Percentiles rank a stretch among this genome's conserved stretches.
Conservation (phyloP, 441 rosid species). For the Metrosideros polymorpha region DNA sequence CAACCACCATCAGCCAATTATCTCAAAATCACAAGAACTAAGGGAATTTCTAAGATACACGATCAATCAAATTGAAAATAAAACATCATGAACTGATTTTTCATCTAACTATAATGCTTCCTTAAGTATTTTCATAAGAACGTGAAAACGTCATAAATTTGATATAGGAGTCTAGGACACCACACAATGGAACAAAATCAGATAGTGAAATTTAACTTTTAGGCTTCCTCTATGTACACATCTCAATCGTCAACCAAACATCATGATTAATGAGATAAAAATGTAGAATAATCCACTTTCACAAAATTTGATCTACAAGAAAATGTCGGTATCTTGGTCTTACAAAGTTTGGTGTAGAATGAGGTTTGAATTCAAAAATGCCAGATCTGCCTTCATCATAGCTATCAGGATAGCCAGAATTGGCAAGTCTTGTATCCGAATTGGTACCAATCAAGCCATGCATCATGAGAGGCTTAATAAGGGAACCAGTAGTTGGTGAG, state of each 20-base stretch:
- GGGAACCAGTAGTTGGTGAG: conserved; percentile 13
- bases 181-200: neutral
- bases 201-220: neutral
- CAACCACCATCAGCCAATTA: neutral
- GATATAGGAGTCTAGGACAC: neutral
- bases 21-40: neutral
- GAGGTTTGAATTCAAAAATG: conserved; percentile 5
- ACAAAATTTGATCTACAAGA: neutral
- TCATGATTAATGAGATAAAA: neutral
- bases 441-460: neutral
- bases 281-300: neutral
- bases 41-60: neutral
- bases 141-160: neutral
- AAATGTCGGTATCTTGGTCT: neutral
- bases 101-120: neutral
- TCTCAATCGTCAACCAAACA: neutral
- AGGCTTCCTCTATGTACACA: neutral
- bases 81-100: neutral
- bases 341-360: conserved; percentile 1
- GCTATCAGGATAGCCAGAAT: neutral
- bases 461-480: neutral
- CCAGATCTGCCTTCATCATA: neutral
- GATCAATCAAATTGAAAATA: neutral
- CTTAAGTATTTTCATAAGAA: neutral
- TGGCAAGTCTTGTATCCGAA: neutral